Base-by-base conservation (phyloP, 2,329 filamentous ascomycete species). In the Fusarium decemcellulare region DNA sequence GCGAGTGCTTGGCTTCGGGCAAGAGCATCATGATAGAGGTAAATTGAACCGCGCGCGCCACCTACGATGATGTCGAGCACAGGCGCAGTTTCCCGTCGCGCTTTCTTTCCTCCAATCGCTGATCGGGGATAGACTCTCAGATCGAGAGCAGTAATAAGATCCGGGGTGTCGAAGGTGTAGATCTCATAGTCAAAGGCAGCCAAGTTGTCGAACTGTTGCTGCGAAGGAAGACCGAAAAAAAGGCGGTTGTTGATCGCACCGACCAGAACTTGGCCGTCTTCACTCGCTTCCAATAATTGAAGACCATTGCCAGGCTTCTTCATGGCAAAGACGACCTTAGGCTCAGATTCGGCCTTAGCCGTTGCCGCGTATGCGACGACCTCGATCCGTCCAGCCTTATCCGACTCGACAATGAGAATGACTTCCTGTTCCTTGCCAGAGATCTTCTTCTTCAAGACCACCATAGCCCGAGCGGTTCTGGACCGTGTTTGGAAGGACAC, bases 11-110 rank as follows among this genome's bases (percentile, higher is more conserved):
- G 85, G 39, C 93, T 82, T 66, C 88, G 88, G 60, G 82, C 78
- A 10, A 95, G 76, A 15, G 94, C 82, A 79, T 97, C 92, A 65
- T 91, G 89, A 78, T 97, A 97, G n/a, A 95, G 81, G 74, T 93
- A 89, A 44, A 98, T 92, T 27, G 88, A 87, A 70, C 96, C 96
- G 53, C 90, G 88, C 6, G 88, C 87, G 67, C 93, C 91, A 55
- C 96, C 96, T 57, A 97, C 81, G 5, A 91, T 91, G 29, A 99
- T 79, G 74, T 97, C 92, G n/a, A 96, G 78, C 10, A 87, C 80
- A 40, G 67, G 73, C 60, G 79, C 54, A 29, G 67, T 77, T 72
- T 74, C 68, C 12, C 67, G 58, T 37, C 75, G 75, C 29, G 65
- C 61, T 39, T 74, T 74, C 59, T 72, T 77, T 59, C 64, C 59